These are phyloP conservation scores for Aphanocladium album DNA, from an alignment of 2,329 filamentous ascomycete species.

Conservation along the genomic window DNA sequence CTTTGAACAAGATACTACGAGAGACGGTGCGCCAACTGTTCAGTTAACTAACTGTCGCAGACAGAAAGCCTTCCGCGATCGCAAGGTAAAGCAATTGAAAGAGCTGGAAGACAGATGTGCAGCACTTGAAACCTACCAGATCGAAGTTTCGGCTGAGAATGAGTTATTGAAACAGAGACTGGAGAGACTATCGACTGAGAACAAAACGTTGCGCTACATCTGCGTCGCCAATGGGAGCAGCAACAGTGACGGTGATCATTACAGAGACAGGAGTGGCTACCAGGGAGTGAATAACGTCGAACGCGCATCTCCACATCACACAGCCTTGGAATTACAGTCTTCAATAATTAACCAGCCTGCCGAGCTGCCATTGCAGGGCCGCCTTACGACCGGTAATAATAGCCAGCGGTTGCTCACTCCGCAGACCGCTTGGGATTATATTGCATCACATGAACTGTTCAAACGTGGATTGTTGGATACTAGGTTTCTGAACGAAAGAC, in stretches of 20 bases:
- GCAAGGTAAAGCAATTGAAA: neutral
- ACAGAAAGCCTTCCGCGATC: neutral
- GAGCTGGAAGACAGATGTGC: neutral
- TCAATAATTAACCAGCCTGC: neutral
- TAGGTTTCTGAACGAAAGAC: neutral
- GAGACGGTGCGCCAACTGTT: neutral
- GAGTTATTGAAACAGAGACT: neutral
- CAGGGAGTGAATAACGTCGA: neutral
- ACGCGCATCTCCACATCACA: neutral
- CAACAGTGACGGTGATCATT: neutral
- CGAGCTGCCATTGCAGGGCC: neutral
- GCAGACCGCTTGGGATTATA: neutral
- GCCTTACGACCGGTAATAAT: neutral
- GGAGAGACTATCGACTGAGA: neutral
- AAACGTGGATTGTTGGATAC: neutral
- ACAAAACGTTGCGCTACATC: neutral
- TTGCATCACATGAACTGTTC: neutral
- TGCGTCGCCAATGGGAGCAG: neutral
- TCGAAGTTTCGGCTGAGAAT: neutral
- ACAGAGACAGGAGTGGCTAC: neutral
- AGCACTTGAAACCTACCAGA: neutral
- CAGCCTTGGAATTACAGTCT: neutral
- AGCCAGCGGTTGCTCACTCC: neutral
- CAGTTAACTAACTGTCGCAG: neutral
- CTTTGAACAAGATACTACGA: neutral